Evolutionary conservation across 1,139 yeast genomes (phyloP), one percentile per base, ranked within the genome.

Genomic region (Yamadazyma epiphylla): DNA sequence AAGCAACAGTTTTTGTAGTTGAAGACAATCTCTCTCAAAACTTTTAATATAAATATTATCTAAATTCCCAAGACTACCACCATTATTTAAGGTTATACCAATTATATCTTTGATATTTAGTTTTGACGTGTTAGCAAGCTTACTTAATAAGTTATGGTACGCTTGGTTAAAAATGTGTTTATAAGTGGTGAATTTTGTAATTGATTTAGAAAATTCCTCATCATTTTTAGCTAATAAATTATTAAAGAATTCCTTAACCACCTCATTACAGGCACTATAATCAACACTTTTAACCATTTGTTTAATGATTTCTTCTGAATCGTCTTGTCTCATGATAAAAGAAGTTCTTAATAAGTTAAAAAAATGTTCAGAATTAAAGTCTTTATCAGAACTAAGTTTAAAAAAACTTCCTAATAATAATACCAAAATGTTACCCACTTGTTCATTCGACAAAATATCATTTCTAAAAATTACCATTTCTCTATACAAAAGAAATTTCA

Each of bases 1-100:
- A 9, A 71, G 55, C 4, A 77, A 65, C 29, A 64, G 68, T 5
- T 55, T 42, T 29, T 61, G 62, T 44, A 78, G 57, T 26, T 59
- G 62, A 9, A 60, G 63, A 31, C 78, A 67, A 35, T 77, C 82
- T 24, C 59, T 53, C 33, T 62, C 62, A 41, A 70, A 68, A 24
- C 64, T 56, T 41, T 55, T 52, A 31, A 57, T 51, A 38, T 64
- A 56, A 3, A 63, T 58, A 28, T 58, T 58, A 30, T 64, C 57
- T 44, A 66, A 55, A 36, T 54, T 58, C 3, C 69, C 68, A 13
- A 58, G 43, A 26, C 49, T 58, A 1, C 74, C 69, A n/a, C 70
- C 70, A 37, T 60, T 61, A 27, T 49, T 58, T 22, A 64, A 48
- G 7, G 60, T 55, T 1, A 64, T 59, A 4, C 49, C 42, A 4